Evolutionary conservation across 2,329 filamentous ascomycete species (phyloP), one percentile per base, ranked within the genome.

Genomic region (Fusarium floridanum): DNA sequence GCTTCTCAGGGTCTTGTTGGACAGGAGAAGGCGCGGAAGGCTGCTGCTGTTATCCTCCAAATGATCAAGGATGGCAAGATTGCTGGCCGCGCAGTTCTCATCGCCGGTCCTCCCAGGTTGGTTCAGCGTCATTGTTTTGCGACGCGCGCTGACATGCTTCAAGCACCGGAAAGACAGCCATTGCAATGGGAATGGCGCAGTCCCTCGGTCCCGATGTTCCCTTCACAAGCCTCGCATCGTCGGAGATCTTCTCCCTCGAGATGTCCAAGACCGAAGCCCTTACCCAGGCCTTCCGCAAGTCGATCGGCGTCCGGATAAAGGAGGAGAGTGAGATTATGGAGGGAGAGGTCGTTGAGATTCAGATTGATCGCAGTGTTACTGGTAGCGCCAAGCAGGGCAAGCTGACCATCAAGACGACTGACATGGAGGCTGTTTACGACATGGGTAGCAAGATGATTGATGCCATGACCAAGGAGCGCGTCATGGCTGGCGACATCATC

Each of bases 371-470:
- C 77, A 98, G 95, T 80, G 95, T 99, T 64, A 98, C 97, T 16
- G 97, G 97, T 59, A 94, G 94, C 77, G 97, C 97, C 80, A 99
- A 98, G 88, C 96, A 98, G 88, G 97, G 97, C 80, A 99, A 99
- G 85, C 92, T 99, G 75, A 99, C 97, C 22, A 98, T 99, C 87
- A 99, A 99, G 87, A 99, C 97, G 12, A 98, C 96, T 68, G 97
- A 99, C 83, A 99, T 99, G 97, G 97, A 99, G 85, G 98, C 97
- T 14, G 94, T 99, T 76, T 99, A 98, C 86, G 97, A 99, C 81
- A 98, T 99, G 95, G 97, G 97, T 75, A 96, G 94, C 77, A 98
- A 98, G 86, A 98, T 99, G 97, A 99, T 99, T 77, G 97, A 99
- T 82, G 95, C 95, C 75, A 98, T 99, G 95, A 98, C 95, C 77